Evolutionary conservation across 805 yeast species (phyloP).

Genomic region (Priceomyces carsonii): DNA sequence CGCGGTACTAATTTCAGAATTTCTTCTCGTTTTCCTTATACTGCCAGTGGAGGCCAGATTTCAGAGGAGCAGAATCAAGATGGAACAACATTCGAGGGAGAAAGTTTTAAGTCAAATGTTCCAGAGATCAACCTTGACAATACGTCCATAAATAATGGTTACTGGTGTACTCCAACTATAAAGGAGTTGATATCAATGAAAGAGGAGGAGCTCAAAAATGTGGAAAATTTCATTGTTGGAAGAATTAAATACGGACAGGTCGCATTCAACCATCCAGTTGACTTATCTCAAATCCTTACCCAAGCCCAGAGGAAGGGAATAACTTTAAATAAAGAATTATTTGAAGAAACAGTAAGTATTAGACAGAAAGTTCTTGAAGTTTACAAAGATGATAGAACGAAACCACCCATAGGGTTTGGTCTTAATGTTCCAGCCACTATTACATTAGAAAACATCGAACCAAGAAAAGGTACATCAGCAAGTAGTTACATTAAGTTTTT

Average conservation of each 20-base stretch:
- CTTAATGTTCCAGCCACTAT: slow-evolving; percentile 77
- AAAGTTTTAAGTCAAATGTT: slow-evolving; percentile 12
- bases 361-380: slow-evolving; percentile 56
- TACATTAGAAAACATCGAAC: slow-evolving; percentile 61
- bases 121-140: slow-evolving; percentile 9
- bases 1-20: slow-evolving; percentile 5
- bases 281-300: slow-evolving; percentile 52
- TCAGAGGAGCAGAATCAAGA: slow-evolving; percentile 2
- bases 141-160: slow-evolving; percentile 36
- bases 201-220: slow-evolving; percentile 48
- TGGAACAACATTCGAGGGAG: slow-evolving; percentile 12
- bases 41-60: slow-evolving; percentile 2
- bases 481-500: slow-evolving; percentile 51
- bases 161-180: slow-evolving; percentile 74
- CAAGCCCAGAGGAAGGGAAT: slow-evolving; percentile 32
- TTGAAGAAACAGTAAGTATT: slow-evolving; percentile 38
- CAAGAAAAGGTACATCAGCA: slow-evolving; percentile 45
- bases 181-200: slow-evolving; percentile 47
- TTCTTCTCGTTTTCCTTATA: slow-evolving; percentile 13
- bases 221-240: slow-evolving; percentile 68
- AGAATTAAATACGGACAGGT: slow-evolving; percentile 69
- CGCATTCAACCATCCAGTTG: slow-evolving; percentile 68
- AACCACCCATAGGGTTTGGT: slow-evolving; percentile 68
- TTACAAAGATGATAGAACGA: slow-evolving; percentile 52
- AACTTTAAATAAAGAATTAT: slow-evolving; percentile 44